Evolutionary conservation across 2,329 filamentous ascomycete species (phyloP).

Genomic region (Penicillium palitans): DNA sequence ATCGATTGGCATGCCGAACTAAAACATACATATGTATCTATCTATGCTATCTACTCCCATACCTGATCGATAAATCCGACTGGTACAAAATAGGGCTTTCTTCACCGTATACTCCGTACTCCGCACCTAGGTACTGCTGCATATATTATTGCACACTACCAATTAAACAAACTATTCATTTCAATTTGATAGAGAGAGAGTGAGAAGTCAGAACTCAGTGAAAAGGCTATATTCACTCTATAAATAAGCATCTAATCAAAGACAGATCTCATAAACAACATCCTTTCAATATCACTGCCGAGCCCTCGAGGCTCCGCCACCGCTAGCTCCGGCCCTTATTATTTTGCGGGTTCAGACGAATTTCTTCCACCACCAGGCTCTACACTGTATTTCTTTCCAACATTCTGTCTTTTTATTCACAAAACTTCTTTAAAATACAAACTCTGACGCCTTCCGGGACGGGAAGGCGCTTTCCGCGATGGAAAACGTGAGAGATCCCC

Average conservation of each 20-base stretch:
- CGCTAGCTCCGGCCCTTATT: conserved; percentile 26
- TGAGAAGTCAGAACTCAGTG: background rate
- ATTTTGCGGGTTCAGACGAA: conserved; percentile 24
- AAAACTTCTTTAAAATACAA: conserved; percentile 19
- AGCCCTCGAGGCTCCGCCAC: conserved; percentile 29
- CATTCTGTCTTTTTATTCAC: conserved; percentile 10
- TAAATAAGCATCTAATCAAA: background rate
- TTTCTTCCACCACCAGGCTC: conserved; percentile 20
- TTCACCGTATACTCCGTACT: background rate
- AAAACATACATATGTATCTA: background rate
- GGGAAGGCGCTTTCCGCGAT: conserved; percentile 43
- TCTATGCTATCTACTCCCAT: background rate
- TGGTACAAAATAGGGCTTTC: background rate
- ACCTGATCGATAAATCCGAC: too few species aligned
- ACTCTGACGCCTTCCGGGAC: conserved; percentile 28
- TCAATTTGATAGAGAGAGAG: background rate
- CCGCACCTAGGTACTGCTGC: background rate
- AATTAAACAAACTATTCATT: background rate
- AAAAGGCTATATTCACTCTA: background rate
- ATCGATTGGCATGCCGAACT: background rate
- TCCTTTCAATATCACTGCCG: conserved; percentile 20
- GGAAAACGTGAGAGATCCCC: conserved; percentile 45
- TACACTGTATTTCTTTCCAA: conserved; percentile 11
- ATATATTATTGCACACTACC: background rate
- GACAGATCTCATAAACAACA: background rate